Evolutionary conservation across 75 land plant genomes (phyloP), one percentile per base, ranked within the genome.

Genomic region (Pinus tabuliformis): DNA sequence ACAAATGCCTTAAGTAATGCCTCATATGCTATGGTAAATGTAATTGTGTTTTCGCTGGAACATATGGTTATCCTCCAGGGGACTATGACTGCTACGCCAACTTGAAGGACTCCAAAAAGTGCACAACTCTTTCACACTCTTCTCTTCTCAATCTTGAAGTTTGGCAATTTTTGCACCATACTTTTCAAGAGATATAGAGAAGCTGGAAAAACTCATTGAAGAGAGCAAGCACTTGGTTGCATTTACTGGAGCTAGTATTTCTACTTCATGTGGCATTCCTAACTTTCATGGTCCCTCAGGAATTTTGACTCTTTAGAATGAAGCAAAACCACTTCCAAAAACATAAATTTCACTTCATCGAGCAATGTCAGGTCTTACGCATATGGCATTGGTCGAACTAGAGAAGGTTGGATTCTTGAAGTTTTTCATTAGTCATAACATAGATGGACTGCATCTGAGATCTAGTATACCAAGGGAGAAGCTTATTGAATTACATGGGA

Each of bases 201-300:
- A 68, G 61, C 91, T 91, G 65, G 87, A 89, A 21, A 61, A 71
- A 62, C 62, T 91, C 74, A 87, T 91, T 22, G 54, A 76, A 56
- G 84, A 88, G 94, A 94, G 95, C 73, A 88, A 84, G 76, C 98
- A 97, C 83, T 82, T 97, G 56, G 95, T 94, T 61, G 99, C 82
- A 74, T 97, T 92, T 81, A 97, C 99, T 28, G 98, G 99, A 74
- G 99, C 99, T 33, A 98, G 99, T 65, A 94, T 97, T 63, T 97
- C 99, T 70, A 97, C 99, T 42, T 92, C 99, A 57, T 93, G 93
- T 72, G 99, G 99, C 9, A 97, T 97, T 86, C 99, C 99, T 74
- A 98, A 97, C 81, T 97, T 97, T 89, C 93, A 98, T 56, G 99
- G 99, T 4, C 99, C 99, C 24, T 90, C 91, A 49, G 99, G 99